Base-by-base conservation (phyloP, 1,139 yeast genomes). In the Geotrichum reessii region DNA sequence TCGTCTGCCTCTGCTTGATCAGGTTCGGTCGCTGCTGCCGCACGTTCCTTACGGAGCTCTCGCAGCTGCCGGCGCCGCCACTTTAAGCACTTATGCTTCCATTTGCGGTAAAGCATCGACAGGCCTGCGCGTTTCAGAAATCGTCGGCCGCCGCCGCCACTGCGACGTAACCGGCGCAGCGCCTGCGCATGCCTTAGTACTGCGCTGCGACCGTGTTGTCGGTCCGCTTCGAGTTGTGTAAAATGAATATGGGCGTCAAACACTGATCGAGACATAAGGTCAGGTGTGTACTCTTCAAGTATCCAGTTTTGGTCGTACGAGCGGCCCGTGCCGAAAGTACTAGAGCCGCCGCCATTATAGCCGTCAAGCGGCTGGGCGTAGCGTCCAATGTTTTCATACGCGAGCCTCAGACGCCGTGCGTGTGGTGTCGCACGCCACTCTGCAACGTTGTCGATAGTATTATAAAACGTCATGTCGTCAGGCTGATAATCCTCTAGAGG, bases 251-350 rank as follows among this genome's bases (percentile, higher is more conserved):
- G 44, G 19, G 17, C 7, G 44, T 37, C 44, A 14, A 37, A n/a
- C 44, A 5, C 21, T 9, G 21, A 19, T 19, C 44, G 44, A 17
- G 19, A 4, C 5, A 6, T n/a, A 9, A 37, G 19, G 19, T 37
- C 44, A 7, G 44, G 44, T n/a, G 44, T 44, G 22, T 52, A 52
- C 27, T 52, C 55, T 14, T 52, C 49, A 25, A 52, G 27, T 2
- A 52, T 52, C 55, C 55, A 52, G 40, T n/a, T 19, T 7, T 44
- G 42, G 42, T 52, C 55, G 31, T 52, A 44, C 25, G 33, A 22
- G 22, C 21, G 42, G 4, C 46, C 49, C 28, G 28, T 25, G 28
- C 28, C 28, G 28, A 7, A 4, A 25, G 28, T 7, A 7, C 28
- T 25, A 5, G 50, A 24, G 25, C 44, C 44, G 6, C 44, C 44